Evolutionary conservation across 2,329 filamentous ascomycete genomes (phyloP).

Genomic region (Phyllosticta paracitricarpa): DNA sequence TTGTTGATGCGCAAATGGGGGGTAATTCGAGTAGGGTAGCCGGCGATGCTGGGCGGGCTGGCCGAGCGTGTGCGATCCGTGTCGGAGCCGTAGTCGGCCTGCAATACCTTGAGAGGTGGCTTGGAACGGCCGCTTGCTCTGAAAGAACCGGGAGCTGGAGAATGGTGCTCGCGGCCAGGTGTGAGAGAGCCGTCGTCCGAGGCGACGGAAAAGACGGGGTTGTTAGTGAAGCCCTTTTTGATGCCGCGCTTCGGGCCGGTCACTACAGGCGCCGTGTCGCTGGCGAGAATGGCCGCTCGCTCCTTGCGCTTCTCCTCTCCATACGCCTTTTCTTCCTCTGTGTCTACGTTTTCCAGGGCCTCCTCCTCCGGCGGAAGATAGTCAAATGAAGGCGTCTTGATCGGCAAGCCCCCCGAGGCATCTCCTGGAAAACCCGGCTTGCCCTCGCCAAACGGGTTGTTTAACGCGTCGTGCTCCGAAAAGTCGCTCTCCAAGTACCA

Average conservation of each 20-base stretch:
- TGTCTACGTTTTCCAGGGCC: constrained; percentile 63
- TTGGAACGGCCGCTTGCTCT: constrained; percentile 18
- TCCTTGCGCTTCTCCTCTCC: constrained; percentile 65
- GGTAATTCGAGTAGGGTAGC: constrained; percentile 16
- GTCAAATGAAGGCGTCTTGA: constrained; percentile 55
- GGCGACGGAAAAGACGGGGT: constrained; percentile 32
- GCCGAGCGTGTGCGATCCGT: constrained; percentile 39
- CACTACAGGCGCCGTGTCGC: constrained; percentile 60
- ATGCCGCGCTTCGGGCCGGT: constrained; percentile 40
- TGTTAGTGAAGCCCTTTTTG: constrained; percentile 37
- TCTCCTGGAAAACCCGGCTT: constrained; percentile 26
- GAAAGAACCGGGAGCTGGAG: constrained; percentile 25
- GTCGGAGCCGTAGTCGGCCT: constrained; percentile 30
- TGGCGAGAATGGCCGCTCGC: constrained; percentile 60
- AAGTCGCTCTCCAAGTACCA: constrained; percentile 97
- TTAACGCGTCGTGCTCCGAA: constrained; percentile 71
- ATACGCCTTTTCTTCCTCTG: constrained; percentile 58
- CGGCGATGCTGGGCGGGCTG: constrained; percentile 30
- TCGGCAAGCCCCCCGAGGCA: constrained; percentile 35
- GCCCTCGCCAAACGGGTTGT: constrained; percentile 78
- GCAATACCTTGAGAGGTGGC: constrained; percentile 18
- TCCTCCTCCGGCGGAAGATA: constrained; percentile 57
- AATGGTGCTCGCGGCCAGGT: constrained; percentile 29
- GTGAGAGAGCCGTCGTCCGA: constrained; percentile 31
- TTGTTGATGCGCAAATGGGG: constrained; percentile 40